Percentiles rank a stretch among this genome's conserved stretches.
Conservation (phyloP, 1,284 basidiomycete species). For the Neolentinus lepideus region DNA sequence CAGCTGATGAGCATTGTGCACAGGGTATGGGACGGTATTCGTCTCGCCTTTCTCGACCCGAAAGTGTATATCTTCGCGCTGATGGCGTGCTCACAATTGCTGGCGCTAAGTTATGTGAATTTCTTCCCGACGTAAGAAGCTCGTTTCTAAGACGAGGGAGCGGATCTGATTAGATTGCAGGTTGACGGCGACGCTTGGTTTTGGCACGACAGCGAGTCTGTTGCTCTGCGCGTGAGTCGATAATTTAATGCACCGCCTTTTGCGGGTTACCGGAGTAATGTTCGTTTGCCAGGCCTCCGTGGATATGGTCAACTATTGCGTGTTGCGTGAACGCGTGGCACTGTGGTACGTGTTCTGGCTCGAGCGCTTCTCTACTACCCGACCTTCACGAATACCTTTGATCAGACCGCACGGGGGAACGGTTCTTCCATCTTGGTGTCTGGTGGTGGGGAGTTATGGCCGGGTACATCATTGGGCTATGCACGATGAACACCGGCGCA, state of each 20-base stretch:
- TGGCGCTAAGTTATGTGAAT: constrained; percentile 66
- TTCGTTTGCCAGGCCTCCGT: constrained; percentile 36
- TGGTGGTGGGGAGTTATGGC: constrained; percentile 45
- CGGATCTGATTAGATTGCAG: constrained; percentile 22
- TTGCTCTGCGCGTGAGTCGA: constrained; percentile 53
- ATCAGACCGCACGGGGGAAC: constrained; percentile 42
- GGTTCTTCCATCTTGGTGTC: constrained; percentile 50
- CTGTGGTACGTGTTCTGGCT: constrained; percentile 25
- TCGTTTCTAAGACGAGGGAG: background rate
- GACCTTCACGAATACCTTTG: background rate
- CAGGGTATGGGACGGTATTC: constrained; percentile 33
- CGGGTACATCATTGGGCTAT: constrained; percentile 45
- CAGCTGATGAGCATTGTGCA: background rate
- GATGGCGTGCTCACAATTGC: constrained; percentile 40
- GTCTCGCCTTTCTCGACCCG: constrained; percentile 53
- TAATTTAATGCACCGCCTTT: too few species aligned
- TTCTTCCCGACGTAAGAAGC: constrained; percentile 65
- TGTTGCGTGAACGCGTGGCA: constrained; percentile 52
- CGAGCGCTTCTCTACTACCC: constrained; percentile 5
- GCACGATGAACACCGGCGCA: constrained; percentile 36
- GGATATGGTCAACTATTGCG: constrained; percentile 39
- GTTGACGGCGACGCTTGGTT: constrained; percentile 60
- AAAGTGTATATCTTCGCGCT: constrained; percentile 56
- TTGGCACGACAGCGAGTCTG: constrained; percentile 48
- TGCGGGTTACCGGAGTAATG: too few species aligned